These are phyloP conservation scores for Hypoxylon sp. DNA, from an alignment of 2,329 filamentous ascomycete species.

Conservation along the genomic window DNA sequence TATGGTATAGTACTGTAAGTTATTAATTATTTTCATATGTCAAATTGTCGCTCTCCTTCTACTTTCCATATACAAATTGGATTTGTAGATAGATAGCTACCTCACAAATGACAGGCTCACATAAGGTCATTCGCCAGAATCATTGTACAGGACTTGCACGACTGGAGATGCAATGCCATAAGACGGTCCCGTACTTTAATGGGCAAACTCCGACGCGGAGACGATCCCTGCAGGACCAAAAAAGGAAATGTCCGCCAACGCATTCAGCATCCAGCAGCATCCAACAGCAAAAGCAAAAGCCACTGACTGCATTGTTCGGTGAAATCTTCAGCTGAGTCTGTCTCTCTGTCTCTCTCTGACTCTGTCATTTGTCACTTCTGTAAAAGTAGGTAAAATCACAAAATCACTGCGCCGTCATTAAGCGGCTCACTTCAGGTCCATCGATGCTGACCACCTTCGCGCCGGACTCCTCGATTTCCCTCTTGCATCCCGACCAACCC, in stretches of 20 bases:
- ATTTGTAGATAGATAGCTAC: neutral
- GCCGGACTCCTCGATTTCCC: slow-evolving; percentile 64
- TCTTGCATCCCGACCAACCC: slow-evolving; percentile 63
- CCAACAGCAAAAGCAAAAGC: too few species aligned
- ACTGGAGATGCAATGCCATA: neutral
- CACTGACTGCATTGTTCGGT: too few species aligned
- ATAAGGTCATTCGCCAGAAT: slow-evolving; percentile 5
- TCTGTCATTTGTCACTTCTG: too few species aligned
- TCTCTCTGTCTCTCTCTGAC: too few species aligned
- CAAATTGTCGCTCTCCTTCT: neutral
- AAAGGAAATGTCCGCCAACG: neutral
- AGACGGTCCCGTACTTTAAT: slow-evolving; percentile 1
- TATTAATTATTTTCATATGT: too few species aligned
- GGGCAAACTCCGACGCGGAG: neutral
- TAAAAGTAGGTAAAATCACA: too few species aligned
- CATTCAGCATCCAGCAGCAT: too few species aligned
- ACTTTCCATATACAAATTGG: neutral
- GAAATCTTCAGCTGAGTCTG: too few species aligned
- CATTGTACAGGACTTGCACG: neutral
- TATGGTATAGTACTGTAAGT: neutral
- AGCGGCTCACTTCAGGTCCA: slow-evolving; percentile 62
- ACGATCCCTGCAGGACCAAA: neutral
- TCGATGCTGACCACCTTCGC: slow-evolving; percentile 69
- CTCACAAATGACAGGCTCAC: neutral
- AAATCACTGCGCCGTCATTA: slow-evolving; percentile 48